Base-by-base conservation (phyloP, 1,284 basidiomycete genomes). In the Austropuccinia psidii region DNA sequence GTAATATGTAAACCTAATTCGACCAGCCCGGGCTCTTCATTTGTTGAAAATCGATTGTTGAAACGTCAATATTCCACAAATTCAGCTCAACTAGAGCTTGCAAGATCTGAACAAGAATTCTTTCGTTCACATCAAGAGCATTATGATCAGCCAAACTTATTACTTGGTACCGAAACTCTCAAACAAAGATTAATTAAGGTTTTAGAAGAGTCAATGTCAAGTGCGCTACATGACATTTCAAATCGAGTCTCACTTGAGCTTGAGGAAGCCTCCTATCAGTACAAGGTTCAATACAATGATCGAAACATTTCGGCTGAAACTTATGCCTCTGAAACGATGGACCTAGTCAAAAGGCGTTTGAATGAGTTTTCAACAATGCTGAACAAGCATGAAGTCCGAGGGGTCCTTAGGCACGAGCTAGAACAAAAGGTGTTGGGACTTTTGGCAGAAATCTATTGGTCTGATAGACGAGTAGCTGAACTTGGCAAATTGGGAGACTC, bases 281-380 rank as follows among this genome's bases (percentile, higher is more conserved):
- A 98, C 87, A 99, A 99, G 82, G 94, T 98, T 0, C 93, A 98
- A 81, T 99, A 98, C 84, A 98, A 99, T 80, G 96, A 99, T 82
- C 87, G 93, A 24, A 86, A 90, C 31, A 91, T 98, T 77, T 90
- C 91, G 0, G 88, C 96, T 13, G 96, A 99, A 81, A 93, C 91
- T 2, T 99, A 99, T 80, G 92, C 98, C 62, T 94, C 95, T 19
- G 96, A 98, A 82, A 93, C 93, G 2, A 89, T 98, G 82, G 95
- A 98, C 79, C 84, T 86, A 8, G 87, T 98, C 77, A 98, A 99
- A 83, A 85, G 87, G 0, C 87, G 90, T 55, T 95, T 99, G 85
- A 91, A 90, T 78, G 88, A 92, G 54, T 90, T 89, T 78, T 90
- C 90, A 0, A 81, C 85, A 21, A 87, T 90, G 77, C 97, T 98